phyloP scores from a whole-genome alignment of 2,329 filamentous ascomycete species.

The Ophiostoma himal-ulmi region DNA sequence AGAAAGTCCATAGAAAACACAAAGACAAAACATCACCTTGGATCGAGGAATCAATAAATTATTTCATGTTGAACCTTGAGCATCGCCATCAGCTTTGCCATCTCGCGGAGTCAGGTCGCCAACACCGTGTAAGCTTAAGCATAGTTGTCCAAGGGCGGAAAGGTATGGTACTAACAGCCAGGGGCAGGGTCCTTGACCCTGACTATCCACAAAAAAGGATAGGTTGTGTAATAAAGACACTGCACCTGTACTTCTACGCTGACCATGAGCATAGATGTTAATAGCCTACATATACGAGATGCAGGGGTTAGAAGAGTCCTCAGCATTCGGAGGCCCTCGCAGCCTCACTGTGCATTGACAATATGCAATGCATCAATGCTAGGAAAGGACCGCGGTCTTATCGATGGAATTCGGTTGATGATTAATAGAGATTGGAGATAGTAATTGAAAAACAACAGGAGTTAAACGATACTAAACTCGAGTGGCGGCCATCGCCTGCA shows the following conservation, averaged over 20 bases:
- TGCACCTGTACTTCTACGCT: background rate
- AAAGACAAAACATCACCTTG: too few species aligned
- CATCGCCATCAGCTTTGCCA: background rate
- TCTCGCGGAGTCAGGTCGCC: background rate
- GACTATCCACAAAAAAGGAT: background rate
- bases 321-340: background rate
- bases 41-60: too few species aligned
- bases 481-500: background rate
- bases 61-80: background rate
- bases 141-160: background rate
- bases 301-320: background rate
- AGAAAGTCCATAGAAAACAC: too few species aligned
- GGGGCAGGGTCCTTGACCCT: background rate
- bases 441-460: too few species aligned
- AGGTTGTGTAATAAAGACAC: background rate
- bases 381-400: background rate
- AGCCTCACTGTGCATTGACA: background rate
- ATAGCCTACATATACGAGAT: slow-evolving; percentile 4
- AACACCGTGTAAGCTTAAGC: background rate
- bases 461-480: background rate
- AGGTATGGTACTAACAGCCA: background rate
- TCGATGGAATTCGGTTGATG: background rate
- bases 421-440: too few species aligned
- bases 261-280: background rate
- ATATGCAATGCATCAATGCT: background rate